A percentile compares a stretch with the other conserved stretches of the same genome.
Conservation (phyloP, 441 rosid genomes). For the Pelargonium australe region DNA sequence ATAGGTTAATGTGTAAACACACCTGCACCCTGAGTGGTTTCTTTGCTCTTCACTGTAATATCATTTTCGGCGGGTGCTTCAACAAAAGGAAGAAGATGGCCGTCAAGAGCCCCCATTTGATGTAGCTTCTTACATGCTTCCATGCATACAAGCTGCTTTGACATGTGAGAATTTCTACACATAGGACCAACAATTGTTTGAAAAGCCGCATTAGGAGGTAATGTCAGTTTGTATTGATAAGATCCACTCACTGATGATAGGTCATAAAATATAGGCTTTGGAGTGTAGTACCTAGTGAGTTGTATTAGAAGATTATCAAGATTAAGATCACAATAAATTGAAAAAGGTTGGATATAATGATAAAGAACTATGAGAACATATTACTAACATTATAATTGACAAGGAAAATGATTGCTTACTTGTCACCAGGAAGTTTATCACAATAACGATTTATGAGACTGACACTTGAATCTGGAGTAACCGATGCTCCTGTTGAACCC, state of each 20-base stretch:
- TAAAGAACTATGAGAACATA: constrained; percentile 9
- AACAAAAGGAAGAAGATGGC: constrained; percentile 41
- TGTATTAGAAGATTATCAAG: not conserved
- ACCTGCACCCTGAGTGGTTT: constrained; percentile 58
- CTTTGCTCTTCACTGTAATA: constrained; percentile 31
- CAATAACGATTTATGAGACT: constrained; percentile 47
- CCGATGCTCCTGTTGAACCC: constrained; percentile 48
- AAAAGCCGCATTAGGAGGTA: constrained; percentile 52
- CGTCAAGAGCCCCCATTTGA: constrained; percentile 47
- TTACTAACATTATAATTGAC: not conserved
- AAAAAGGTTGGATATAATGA: not conserved
- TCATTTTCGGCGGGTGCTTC: constrained; percentile 31
- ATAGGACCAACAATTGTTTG: constrained; percentile 51
- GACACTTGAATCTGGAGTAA: constrained; percentile 52
- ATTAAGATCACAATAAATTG: not conserved
- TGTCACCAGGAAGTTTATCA: constrained; percentile 55
- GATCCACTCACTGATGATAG: constrained; percentile 27
- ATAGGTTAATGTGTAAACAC: constrained; percentile 12
- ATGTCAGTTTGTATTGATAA: constrained; percentile 37
- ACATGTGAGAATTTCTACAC: constrained; percentile 42
- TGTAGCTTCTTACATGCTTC: constrained; percentile 70
- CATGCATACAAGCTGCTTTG: constrained; percentile 60
- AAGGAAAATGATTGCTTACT: constrained; percentile 31
- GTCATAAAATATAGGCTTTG: constrained; percentile 43
- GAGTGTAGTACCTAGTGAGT: constrained; percentile 35